Base-by-base conservation (phyloP, 345 rosid genomes). In the Citrus medica region DNA sequence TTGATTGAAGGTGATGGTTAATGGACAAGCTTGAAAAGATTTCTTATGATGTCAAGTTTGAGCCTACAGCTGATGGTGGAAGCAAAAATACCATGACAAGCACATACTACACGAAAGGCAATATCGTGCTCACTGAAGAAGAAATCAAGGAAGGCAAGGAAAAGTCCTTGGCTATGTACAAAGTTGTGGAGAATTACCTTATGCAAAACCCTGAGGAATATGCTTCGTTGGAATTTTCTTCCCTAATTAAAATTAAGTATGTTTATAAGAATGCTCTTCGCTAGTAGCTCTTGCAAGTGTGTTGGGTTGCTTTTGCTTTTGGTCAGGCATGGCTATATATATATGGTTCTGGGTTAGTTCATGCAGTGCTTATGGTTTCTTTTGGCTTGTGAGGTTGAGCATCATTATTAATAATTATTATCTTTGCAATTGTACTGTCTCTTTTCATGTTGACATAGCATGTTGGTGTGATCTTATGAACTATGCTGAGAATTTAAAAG, bases 171-270 rank as follows among this genome's bases (percentile, higher is more conserved):
- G 87, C 64, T 24, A 42, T 85, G 55, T 83, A 65, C 83, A 85
- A 83, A 75, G 76, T 79, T 22, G 81, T 82, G 2, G 88, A 87
- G 65, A 75, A 33, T 30, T 80, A 82, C 60, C 87, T 87, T 24
- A 61, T 73, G 42, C 73, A 83, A 27, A 78, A 85, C 38, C 87
- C 85, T 9, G 77, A 82, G 4, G 81, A 80, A 27, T 87, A 78
- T 55, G 80, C 76, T 71, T 86, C 71, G 76, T 7, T 73, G 4
- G 37, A n/a, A 9, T n/a, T 22, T 24, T 12, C 24, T 6, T 6
- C 48, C 24, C 42, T 10, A 7, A 8, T 27, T 6, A n/a, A 14
- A 48, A 68, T 6, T 4, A 69, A 70, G 40, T 17, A 32, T 17
- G n/a, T 16, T 28, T 48, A 7, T 14, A 28, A 70, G 60, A 1